These are phyloP conservation scores for Erysimum pusillum DNA, from an alignment of 441 rosid genomes.

Conservation along the genomic window DNA sequence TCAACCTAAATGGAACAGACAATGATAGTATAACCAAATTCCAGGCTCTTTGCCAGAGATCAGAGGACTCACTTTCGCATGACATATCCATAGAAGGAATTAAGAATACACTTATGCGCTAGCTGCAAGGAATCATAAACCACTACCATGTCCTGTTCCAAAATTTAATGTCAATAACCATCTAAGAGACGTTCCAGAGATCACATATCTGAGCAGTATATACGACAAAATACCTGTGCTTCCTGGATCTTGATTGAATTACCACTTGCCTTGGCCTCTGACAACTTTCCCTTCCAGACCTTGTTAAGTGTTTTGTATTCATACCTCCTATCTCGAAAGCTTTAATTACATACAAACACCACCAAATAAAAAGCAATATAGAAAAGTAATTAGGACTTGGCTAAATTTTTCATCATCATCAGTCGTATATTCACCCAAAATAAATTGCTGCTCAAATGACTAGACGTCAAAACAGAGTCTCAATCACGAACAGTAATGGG, in stretches of 20 bases:
- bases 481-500: constrained; percentile 21
- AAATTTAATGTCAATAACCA: constrained; percentile 41
- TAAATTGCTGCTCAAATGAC: constrained; percentile 23
- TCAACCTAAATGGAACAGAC: constrained; percentile 39
- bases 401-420: constrained; percentile 1
- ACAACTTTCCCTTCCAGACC: constrained; percentile 97
- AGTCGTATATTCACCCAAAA: constrained; percentile 25
- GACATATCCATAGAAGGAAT: constrained; percentile 99
- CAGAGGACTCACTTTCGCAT: constrained; percentile 93
- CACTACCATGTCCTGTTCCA: constrained; percentile 95
- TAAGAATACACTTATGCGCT: constrained; percentile 98
- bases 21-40: constrained; percentile 31
- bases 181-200: constrained; percentile 34
- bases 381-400: constrained; percentile 26
- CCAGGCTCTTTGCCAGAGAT: constrained; percentile 37
- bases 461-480: constrained; percentile 33
- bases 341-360: constrained; percentile 49
- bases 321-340: constrained; percentile 99
- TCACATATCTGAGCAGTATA: constrained; percentile 28
- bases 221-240: constrained; percentile 74
- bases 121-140: constrained; percentile 98
- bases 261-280: constrained; percentile 97
- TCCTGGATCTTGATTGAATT: constrained; percentile 98
- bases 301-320: constrained; percentile 98
- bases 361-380: constrained; percentile 42